phyloP scores from a whole-genome alignment of 345 rosid genomes.

The Psidium friedrichsthalianum region DNA sequence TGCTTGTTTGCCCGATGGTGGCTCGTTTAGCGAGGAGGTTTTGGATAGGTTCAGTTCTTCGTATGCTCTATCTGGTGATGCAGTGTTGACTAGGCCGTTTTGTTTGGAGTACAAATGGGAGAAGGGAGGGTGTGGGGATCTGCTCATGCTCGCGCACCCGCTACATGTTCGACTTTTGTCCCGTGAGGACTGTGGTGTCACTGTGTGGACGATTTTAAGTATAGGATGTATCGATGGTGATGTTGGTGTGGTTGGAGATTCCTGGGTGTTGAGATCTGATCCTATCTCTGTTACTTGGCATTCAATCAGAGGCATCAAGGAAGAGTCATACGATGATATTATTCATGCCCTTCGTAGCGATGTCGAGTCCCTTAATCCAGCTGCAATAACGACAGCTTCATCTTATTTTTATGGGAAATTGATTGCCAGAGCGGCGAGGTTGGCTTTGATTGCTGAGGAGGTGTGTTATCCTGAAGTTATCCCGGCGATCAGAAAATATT shows the following conservation, averaged over 20 bases:
- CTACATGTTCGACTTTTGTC: conserved; percentile 61
- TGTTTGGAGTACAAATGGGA: conserved; percentile 74
- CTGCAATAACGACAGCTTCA: conserved; percentile 33
- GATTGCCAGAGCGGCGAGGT: conserved; percentile 80
- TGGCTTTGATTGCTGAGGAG: conserved; percentile 89
- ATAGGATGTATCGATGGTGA: conserved; percentile 81
- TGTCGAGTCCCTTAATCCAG: conserved; percentile 44
- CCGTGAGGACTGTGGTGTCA: conserved; percentile 16
- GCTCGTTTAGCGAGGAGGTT: conserved; percentile 31
- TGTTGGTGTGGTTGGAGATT: conserved; percentile 74
- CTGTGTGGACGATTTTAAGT: conserved; percentile 45
- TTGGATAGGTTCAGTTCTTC: conserved; percentile 79
- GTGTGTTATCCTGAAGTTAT: conserved; percentile 50
- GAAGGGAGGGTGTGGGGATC: conserved; percentile 84
- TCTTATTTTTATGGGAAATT: conserved; percentile 78
- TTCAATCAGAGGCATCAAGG: conserved; percentile 52
- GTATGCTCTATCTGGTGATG: conserved; percentile 76
- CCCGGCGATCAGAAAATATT: conserved; percentile 44
- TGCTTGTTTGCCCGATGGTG: conserved; percentile 34
- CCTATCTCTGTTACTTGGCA: conserved; percentile 82
- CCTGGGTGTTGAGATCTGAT: conserved; percentile 56
- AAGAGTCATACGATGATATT: conserved; percentile 42
- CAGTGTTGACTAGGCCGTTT: conserved; percentile 54
- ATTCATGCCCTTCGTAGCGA: conserved; percentile 57
- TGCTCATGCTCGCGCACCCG: conserved; percentile 88